Evolutionary conservation across 2,329 filamentous ascomycete species (phyloP).

Genomic region (Neobulgaria alba): DNA sequence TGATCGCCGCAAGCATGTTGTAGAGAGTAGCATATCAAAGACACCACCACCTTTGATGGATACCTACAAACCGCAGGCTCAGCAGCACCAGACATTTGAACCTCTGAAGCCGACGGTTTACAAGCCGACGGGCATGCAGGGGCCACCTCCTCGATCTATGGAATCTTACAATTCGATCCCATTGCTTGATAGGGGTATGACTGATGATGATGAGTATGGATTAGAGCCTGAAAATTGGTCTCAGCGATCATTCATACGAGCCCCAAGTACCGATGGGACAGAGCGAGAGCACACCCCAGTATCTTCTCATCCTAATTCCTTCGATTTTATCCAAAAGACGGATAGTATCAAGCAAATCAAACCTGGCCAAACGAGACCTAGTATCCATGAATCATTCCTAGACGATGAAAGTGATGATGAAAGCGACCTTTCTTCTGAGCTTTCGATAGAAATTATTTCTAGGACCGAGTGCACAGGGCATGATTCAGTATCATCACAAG

Average conservation of each 20-base stretch:
- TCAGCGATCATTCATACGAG: constrained; percentile 45
- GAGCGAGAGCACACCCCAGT: constrained; percentile 20
- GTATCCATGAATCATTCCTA: constrained; percentile 30
- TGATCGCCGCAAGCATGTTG: constrained; percentile 38
- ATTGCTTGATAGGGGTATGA: constrained; percentile 59
- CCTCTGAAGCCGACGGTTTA: constrained; percentile 25
- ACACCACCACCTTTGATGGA: constrained; percentile 20
- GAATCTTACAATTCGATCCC: constrained; percentile 72
- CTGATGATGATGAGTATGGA: constrained; percentile 40
- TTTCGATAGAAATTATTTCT: constrained; percentile 43
- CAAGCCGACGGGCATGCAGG: constrained; percentile 18
- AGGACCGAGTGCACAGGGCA: constrained; percentile 25
- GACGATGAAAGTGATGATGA: constrained; percentile 32
- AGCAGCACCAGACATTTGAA: constrained; percentile 10
- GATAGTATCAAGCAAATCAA: constrained; percentile 35
- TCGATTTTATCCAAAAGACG: constrained; percentile 46
- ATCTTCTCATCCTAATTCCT: constrained; percentile 37
- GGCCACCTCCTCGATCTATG: constrained; percentile 49
- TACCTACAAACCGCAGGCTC: constrained; percentile 19
- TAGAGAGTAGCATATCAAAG: constrained; percentile 33
- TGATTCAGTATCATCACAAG: constrained; percentile 26
- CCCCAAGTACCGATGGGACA: constrained; percentile 34
- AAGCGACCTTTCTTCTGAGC: constrained; percentile 54
- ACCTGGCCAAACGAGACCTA: constrained; percentile 15
- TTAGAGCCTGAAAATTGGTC: constrained; percentile 39